These are phyloP conservation scores for Aethionema arabicum DNA, from an alignment of 345 rosid genomes.

Conservation along the genomic window DNA sequence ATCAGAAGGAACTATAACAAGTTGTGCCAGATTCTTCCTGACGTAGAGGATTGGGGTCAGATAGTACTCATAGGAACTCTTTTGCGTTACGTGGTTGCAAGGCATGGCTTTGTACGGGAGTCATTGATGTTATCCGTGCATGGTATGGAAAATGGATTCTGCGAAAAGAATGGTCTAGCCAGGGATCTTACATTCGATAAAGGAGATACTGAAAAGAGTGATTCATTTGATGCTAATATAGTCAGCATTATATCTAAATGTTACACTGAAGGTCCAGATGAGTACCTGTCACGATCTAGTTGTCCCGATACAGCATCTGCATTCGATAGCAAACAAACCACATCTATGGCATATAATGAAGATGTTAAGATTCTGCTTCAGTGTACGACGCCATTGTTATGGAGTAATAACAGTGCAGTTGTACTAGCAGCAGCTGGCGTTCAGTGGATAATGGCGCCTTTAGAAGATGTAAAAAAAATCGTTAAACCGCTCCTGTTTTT, in stretches of 20 bases:
- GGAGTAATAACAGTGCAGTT: conserved; percentile 95
- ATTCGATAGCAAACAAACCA: conserved; percentile 48
- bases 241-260: conserved; percentile 53
- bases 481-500: conserved; percentile 88
- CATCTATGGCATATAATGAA: conserved; percentile 62
- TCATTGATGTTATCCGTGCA: conserved; percentile 76
- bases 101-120: conserved; percentile 87
- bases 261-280: conserved; percentile 93
- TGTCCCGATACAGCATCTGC: conserved; percentile 39
- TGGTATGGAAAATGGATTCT: conserved; percentile 41
- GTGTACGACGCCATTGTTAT: conserved; percentile 86
- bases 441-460: conserved; percentile 93
- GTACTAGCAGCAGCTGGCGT: conserved; percentile 90
- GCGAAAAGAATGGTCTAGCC: conserved; percentile 47
- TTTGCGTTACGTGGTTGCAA: conserved; percentile 70
- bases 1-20: conserved; percentile 70
- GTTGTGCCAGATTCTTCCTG: conserved; percentile 90
- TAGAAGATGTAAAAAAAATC: conserved; percentile 67
- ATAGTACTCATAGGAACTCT: conserved; percentile 77
- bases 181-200: conserved; percentile 39
- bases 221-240: conserved; percentile 38
- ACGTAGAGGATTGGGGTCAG: conserved; percentile 99
- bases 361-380: conserved; percentile 77
- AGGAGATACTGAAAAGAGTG: conserved; percentile 34
- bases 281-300: conserved; percentile 68